Conservation (phyloP, 139 green algal species). For the Trebouxia sp. region DNA sequence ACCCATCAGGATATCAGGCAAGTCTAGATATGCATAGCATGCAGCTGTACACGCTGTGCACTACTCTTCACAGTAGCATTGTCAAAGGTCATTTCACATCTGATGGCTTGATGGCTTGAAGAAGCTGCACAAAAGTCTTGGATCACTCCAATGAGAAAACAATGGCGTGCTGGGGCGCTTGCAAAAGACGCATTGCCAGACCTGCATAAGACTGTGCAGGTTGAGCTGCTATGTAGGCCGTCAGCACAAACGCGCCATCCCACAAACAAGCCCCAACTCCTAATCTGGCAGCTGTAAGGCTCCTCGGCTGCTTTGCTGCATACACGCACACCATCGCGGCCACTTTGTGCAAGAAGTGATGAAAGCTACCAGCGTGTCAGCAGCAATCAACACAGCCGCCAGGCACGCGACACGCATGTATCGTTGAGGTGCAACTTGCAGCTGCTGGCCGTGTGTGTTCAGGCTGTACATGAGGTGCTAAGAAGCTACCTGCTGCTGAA, state of each 20-base stretch:
- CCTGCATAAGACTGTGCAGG: conserved; percentile 26
- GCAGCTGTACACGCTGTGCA: not conserved
- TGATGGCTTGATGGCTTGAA: no score
- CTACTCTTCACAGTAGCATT: not conserved
- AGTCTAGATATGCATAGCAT: not conserved
- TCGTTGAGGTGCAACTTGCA: conserved; percentile 31
- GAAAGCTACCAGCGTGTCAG: not conserved
- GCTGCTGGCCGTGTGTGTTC: not conserved
- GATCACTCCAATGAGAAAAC: not conserved
- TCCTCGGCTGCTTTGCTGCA: conserved; percentile 28
- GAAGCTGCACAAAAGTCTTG: no score
- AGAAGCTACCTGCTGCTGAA: conserved; percentile 31
- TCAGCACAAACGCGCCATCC: conserved; percentile 53
- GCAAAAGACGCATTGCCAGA: not conserved
- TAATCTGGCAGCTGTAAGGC: conserved; percentile 33
- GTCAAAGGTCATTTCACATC: no score
- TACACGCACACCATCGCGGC: not conserved
- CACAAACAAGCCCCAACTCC: conserved; percentile 54
- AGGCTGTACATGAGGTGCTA: not conserved
- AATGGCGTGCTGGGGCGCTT: not conserved
- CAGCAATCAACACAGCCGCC: not conserved
- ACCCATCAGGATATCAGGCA: not conserved
- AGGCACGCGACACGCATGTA: no score
- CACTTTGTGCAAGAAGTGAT: not conserved
- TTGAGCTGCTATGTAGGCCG: conserved; percentile 41